These are phyloP conservation scores for Papiliotrema nemorosa DNA, from an alignment of 1,284 basidiomycete species.

Conservation along the genomic window DNA sequence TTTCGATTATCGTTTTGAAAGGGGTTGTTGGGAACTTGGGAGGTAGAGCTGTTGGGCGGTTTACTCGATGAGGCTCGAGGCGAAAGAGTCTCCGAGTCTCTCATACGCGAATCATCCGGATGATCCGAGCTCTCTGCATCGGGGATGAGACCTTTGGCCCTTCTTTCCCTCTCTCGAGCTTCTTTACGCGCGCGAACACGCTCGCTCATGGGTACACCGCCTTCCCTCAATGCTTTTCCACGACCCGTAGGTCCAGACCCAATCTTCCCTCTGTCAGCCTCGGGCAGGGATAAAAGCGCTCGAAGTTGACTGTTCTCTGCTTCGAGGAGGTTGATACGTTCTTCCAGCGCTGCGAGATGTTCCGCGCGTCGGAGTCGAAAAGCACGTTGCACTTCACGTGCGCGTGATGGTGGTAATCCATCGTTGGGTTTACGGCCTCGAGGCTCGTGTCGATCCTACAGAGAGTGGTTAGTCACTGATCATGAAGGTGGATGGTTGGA, in stretches of 20 bases:
- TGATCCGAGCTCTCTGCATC: slow-evolving; percentile 17
- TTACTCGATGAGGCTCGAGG: slow-evolving; percentile 15
- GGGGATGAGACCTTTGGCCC: slow-evolving; percentile 27
- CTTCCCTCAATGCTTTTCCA: slow-evolving; percentile 48
- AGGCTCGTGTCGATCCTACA: slow-evolving; percentile 45
- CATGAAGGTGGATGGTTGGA: not conserved
- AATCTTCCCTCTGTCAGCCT: slow-evolving; percentile 48
- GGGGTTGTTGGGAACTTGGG: not conserved
- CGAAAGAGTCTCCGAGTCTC: slow-evolving; percentile 24
- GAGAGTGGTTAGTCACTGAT: not conserved
- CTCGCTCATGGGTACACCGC: slow-evolving; percentile 50
- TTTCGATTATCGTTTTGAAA: slow-evolving; percentile 1
- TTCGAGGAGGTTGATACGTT: slow-evolving; percentile 76
- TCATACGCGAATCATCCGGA: slow-evolving; percentile 6
- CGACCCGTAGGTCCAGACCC: slow-evolving; percentile 50
- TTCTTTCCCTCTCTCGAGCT: slow-evolving; percentile 38
- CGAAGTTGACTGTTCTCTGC: slow-evolving; percentile 77
- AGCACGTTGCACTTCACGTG: slow-evolving; percentile 85
- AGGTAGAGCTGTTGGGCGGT: not conserved
- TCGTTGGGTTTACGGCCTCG: slow-evolving; percentile 88
- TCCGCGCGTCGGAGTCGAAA: slow-evolving; percentile 86
- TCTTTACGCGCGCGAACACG: slow-evolving; percentile 48
- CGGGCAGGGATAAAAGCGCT: slow-evolving; percentile 69
- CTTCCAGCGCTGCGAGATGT: slow-evolving; percentile 77
- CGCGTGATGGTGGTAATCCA: slow-evolving; percentile 84